Evolutionary conservation across 2,329 filamentous ascomycete species (phyloP).

Genomic region (Fusarium paranaense): DNA sequence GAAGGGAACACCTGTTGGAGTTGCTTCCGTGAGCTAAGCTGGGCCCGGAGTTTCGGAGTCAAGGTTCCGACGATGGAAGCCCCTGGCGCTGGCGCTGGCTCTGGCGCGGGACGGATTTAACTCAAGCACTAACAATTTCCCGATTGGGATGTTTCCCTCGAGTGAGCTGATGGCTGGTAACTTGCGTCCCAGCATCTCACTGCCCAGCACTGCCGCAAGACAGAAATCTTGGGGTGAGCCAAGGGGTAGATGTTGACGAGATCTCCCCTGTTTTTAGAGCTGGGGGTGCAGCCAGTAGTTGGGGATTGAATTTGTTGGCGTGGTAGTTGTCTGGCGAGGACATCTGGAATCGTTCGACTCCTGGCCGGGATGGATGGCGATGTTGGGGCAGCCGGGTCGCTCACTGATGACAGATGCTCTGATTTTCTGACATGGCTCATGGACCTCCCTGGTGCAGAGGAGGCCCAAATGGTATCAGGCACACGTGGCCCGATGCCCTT

Average conservation of each 20-base stretch:
- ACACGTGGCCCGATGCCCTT: slow-evolving; percentile 8
- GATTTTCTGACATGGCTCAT: slow-evolving; percentile 30
- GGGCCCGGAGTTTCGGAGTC: slow-evolving; percentile 37
- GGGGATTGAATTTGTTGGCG: slow-evolving; percentile 34
- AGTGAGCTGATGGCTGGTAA: background rate
- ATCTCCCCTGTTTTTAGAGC: slow-evolving; percentile 9
- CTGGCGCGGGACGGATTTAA: slow-evolving; percentile 30
- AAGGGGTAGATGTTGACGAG: slow-evolving; percentile 1
- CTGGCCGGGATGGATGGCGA: slow-evolving; percentile 16
- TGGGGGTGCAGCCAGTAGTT: slow-evolving; percentile 17
- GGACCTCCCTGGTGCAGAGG: background rate
- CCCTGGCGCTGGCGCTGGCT: slow-evolving; percentile 24
- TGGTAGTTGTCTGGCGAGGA: slow-evolving; percentile 25
- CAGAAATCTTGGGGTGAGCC: slow-evolving; percentile 9
- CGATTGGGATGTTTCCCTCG: slow-evolving; percentile 12
- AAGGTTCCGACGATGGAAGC: slow-evolving; percentile 17
- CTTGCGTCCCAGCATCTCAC: background rate
- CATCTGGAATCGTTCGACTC: slow-evolving; percentile 39
- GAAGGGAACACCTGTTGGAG: slow-evolving; percentile 31
- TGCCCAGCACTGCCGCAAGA: background rate
- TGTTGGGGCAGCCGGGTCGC: slow-evolving; percentile 19
- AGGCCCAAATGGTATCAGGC: background rate
- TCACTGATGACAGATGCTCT: slow-evolving; percentile 32
- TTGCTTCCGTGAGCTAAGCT: slow-evolving; percentile 4
- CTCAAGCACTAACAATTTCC: slow-evolving; percentile 37